Conservation (phyloP, 2,329 filamentous ascomycete species). For the Sphaerulina vaccinii region DNA sequence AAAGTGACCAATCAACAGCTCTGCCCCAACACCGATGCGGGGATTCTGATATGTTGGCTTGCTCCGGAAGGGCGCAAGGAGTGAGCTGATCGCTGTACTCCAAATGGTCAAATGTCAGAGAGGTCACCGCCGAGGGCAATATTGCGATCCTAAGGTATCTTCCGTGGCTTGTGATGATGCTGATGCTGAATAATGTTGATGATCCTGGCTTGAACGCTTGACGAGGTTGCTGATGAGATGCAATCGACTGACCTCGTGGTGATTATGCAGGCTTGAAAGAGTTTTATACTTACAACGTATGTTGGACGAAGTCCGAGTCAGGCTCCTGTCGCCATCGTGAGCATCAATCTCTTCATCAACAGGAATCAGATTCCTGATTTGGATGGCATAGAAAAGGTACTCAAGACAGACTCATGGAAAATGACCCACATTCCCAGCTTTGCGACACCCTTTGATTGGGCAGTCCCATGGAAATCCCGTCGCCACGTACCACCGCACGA, state of each 20-base stretch:
- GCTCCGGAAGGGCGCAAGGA: slow-evolving; percentile 8
- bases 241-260: no score
- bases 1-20: slow-evolving; percentile 9
- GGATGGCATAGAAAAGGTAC: not conserved
- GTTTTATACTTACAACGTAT: slow-evolving; percentile 8
- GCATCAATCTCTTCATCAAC: slow-evolving; percentile 4
- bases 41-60: not conserved
- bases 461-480: not conserved
- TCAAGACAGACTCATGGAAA: not conserved
- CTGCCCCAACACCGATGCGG: slow-evolving; percentile 7
- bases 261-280: not conserved
- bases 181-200: no score
- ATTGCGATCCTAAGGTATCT: not conserved
- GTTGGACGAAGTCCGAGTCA: slow-evolving; percentile 3
- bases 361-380: slow-evolving; percentile 11
- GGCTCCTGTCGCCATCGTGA: slow-evolving; percentile 2
- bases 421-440: slow-evolving; percentile 2
- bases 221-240: no score
- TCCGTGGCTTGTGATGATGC: not conserved
- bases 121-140: not conserved
- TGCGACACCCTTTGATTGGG: slow-evolving; percentile 13
- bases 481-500: not conserved
- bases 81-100: slow-evolving; percentile 1
- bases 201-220: slow-evolving; percentile 6
- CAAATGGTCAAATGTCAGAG: not conserved